Evolutionary conservation across 495 filamentous ascomycete species (phyloP).

Genomic region (Aspergillus carlsbadensis): DNA sequence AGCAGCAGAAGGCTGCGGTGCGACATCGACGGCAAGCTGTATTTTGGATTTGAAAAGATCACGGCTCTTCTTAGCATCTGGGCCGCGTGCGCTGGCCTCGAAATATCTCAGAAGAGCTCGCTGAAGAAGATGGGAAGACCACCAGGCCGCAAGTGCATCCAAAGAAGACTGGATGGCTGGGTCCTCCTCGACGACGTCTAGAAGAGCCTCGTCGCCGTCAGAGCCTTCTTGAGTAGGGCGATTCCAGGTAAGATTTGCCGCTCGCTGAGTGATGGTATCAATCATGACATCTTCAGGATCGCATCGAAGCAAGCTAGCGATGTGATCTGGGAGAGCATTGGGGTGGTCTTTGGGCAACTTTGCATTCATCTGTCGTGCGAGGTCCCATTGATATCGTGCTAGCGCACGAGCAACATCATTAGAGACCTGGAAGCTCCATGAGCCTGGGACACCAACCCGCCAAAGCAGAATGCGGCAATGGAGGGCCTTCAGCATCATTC

Average conservation of each 20-base stretch:
- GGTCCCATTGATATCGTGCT: slow-evolving; percentile 76
- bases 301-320: slow-evolving; percentile 68
- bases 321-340: slow-evolving; percentile 73
- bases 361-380: slow-evolving; percentile 65
- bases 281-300: slow-evolving; percentile 80
- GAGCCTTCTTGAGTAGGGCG: slow-evolving; percentile 66
- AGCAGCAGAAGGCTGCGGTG: slow-evolving; percentile 75
- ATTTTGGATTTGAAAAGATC: slow-evolving; percentile 57
- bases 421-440: slow-evolving; percentile 58
- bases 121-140: slow-evolving; percentile 74
- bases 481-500: slow-evolving; percentile 88
- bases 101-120: slow-evolving; percentile 63
- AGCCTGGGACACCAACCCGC: slow-evolving; percentile 65
- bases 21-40: slow-evolving; percentile 66
- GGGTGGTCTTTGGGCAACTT: slow-evolving; percentile 55
- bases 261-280: slow-evolving; percentile 74
- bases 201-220: slow-evolving; percentile 61
- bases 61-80: slow-evolving; percentile 38
- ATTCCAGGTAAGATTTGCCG: slow-evolving; percentile 91
- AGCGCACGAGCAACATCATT: slow-evolving; percentile 66
- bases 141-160: slow-evolving; percentile 90
- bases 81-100: slow-evolving; percentile 45
- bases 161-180: slow-evolving; percentile 81
- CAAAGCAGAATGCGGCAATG: slow-evolving; percentile 87
- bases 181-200: slow-evolving; percentile 85